Evolutionary conservation across 352 stramenopile genomes (phyloP).

Genomic region (Phytophthora fragariae): DNA sequence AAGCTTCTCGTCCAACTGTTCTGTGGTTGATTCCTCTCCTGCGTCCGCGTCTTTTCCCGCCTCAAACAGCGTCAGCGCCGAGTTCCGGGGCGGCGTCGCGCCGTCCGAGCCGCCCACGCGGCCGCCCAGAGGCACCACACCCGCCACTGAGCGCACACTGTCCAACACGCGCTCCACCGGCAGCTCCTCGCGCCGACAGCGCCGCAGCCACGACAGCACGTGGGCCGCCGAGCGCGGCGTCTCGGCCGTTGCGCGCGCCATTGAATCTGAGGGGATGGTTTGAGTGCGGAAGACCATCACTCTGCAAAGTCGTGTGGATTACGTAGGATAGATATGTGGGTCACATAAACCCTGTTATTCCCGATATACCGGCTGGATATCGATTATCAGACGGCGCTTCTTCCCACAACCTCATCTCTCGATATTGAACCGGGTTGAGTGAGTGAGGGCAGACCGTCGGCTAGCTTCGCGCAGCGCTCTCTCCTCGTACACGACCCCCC

Average conservation of each 20-base stretch:
- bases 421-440: constrained; percentile 16
- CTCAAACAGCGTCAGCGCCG: constrained; percentile 18
- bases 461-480: constrained; percentile 9
- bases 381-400: constrained; percentile 12
- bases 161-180: constrained; percentile 39
- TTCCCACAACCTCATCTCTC: constrained; percentile 3
- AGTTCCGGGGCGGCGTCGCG: constrained; percentile 28
- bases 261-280: constrained; percentile 5
- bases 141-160: constrained; percentile 53
- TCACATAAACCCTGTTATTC: not conserved
- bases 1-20: constrained; percentile 6
- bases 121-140: constrained; percentile 64
- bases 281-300: not conserved
- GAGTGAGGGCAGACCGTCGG: not conserved
- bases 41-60: constrained; percentile 1
- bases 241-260: constrained; percentile 22
- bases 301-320: not conserved
- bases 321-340: not conserved
- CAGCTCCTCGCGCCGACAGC: constrained; percentile 43
- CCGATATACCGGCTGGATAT: not conserved
- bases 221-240: constrained; percentile 14
- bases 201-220: constrained; percentile 49
- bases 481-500: not conserved
- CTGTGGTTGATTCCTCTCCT: not conserved
- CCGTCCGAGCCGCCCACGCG: constrained; percentile 26